Conservation (phyloP, 306 rosid species). For the Albizia julibrissin region DNA sequence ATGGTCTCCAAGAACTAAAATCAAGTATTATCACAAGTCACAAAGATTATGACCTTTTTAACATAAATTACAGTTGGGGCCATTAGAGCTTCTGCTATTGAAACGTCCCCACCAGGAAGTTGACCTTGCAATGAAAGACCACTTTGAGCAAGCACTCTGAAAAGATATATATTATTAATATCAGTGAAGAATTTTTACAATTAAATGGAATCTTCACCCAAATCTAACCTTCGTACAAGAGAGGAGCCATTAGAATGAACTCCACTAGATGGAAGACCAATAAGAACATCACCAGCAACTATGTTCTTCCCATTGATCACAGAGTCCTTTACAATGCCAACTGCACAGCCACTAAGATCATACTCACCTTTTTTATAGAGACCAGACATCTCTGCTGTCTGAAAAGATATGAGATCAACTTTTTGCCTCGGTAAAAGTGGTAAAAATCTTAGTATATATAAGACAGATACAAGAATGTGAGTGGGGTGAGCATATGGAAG, state of each 20-base stretch:
- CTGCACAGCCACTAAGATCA: conserved; percentile 94
- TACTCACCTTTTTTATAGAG: conserved; percentile 86
- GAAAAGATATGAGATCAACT: conserved; percentile 32
- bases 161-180: neutral
- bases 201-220: neutral
- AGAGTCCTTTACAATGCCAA: conserved; percentile 75
- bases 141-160: conserved; percentile 63
- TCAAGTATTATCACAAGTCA: neutral
- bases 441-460: neutral
- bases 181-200: neutral
- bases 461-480: neutral
- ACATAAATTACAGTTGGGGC: conserved; percentile 88
- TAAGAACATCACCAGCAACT: neutral
- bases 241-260: conserved; percentile 67
- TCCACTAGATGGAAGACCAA: neutral
- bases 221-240: conserved; percentile 78
- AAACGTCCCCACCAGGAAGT: conserved; percentile 62
- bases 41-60: conserved; percentile 63
- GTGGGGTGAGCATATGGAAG: neutral
- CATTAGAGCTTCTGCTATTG: conserved; percentile 84
- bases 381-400: conserved; percentile 98
- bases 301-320: conserved; percentile 46
- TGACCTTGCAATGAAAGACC: conserved; percentile 67
- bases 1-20: neutral
- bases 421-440: conserved; percentile 7